These are phyloP conservation scores for Prunella vulgaris DNA, from an alignment of 257 asterid genomes.

Conservation along the genomic window DNA sequence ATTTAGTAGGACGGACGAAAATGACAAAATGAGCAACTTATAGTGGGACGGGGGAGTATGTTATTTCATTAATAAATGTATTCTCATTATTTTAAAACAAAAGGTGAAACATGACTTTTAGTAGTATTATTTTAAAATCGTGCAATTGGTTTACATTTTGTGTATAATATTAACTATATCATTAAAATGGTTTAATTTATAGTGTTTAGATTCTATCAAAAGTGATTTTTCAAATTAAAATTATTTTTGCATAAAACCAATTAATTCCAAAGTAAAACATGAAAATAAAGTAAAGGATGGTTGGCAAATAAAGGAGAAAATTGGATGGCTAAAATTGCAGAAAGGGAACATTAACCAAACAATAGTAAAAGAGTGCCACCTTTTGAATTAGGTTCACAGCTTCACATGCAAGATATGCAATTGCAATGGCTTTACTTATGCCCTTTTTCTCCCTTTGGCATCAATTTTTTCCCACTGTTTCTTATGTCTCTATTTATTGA, in stretches of 20 bases:
- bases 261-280: neutral
- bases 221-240: no score
- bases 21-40: no score
- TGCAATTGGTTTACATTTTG: no score
- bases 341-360: slow-evolving; percentile 15
- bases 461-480: slow-evolving; percentile 5
- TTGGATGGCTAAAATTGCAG: slow-evolving; percentile 25
- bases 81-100: neutral
- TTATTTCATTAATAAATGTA: neutral
- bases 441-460: slow-evolving; percentile 2
- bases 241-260: no score
- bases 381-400: slow-evolving; percentile 23
- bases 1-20: no score
- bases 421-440: slow-evolving; percentile 6
- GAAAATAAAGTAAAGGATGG: slow-evolving; percentile 20
- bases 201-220: no score
- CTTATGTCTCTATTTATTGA: slow-evolving; percentile 17
- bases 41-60: no score
- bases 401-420: slow-evolving; percentile 30
- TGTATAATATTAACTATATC: no score
- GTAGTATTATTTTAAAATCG: neutral
- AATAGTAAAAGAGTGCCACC: neutral
- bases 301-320: slow-evolving; percentile 25
- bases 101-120: no score
- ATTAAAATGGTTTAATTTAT: no score